Evolutionary conservation across 352 stramenopile genomes (phyloP).

Genomic region (Pythium angustatum): DNA sequence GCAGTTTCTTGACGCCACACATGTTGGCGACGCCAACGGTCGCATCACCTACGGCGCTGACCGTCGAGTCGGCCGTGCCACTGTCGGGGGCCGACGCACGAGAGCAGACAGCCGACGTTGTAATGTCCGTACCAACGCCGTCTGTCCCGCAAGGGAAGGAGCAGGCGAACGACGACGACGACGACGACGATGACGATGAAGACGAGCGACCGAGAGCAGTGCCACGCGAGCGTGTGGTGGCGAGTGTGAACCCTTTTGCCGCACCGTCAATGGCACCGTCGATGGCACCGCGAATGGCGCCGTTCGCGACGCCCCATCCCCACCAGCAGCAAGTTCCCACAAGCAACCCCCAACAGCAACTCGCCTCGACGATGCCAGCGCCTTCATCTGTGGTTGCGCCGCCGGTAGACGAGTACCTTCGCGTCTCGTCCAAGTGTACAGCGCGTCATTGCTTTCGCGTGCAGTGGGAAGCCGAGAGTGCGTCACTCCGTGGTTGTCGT

Average conservation of each 20-base stretch:
- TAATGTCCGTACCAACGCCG: no score
- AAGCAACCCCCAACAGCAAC: background rate
- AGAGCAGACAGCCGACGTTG: no score
- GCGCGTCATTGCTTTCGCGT: slow-evolving; percentile 68
- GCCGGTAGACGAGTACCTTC: slow-evolving; percentile 47
- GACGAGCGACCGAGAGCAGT: slow-evolving; percentile 26
- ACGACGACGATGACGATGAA: slow-evolving; percentile 29
- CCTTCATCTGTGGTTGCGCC: slow-evolving; percentile 1
- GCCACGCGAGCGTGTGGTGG: slow-evolving; percentile 1
- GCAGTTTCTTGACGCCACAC: slow-evolving; percentile 25
- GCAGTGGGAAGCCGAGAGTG: slow-evolving; percentile 82
- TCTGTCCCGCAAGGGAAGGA: slow-evolving; percentile 3
- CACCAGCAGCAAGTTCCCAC: background rate
- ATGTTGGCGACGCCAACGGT: background rate
- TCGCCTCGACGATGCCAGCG: background rate
- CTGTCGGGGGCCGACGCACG: no score
- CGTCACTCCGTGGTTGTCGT: slow-evolving; percentile 7
- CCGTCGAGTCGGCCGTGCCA: background rate
- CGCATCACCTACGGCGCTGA: background rate
- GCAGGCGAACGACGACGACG: slow-evolving; percentile 14
- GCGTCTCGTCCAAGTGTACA: slow-evolving; percentile 65
- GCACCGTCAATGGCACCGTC: background rate
- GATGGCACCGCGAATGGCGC: background rate
- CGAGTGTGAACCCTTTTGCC: slow-evolving; percentile 3
- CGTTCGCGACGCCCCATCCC: background rate